A percentile compares a stretch with the other conserved stretches of the same genome.
Conservation (phyloP, 176 grass and related monocot species). For the Cenchrus purpureus region DNA sequence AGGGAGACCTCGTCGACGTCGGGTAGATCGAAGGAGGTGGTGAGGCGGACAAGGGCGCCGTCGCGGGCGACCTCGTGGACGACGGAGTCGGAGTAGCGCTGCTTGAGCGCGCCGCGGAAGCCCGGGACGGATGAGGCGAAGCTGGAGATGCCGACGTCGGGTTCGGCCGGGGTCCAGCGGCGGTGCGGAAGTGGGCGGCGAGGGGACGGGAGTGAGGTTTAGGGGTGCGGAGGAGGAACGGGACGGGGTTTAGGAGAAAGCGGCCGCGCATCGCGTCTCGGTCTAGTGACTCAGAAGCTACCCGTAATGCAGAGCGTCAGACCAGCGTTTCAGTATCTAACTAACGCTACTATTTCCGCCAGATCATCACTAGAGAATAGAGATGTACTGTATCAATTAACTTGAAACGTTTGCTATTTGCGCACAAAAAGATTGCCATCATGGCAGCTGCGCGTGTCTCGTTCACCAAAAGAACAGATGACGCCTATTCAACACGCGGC, state of each 20-base stretch:
- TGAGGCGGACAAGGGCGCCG: constrained; percentile 78
- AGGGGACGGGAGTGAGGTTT: constrained; percentile 25
- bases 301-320: neutral
- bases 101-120: constrained; percentile 81
- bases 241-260: constrained; percentile 29
- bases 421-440: constrained; percentile 27
- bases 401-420: neutral
- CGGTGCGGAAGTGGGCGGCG: constrained; percentile 9
- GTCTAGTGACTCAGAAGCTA: neutral
- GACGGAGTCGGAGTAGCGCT: constrained; percentile 88
- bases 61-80: constrained; percentile 83
- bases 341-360: neutral
- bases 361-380: neutral
- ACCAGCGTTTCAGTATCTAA: constrained; percentile 9
- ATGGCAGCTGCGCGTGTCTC: neutral
- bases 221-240: neutral
- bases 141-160: constrained; percentile 82
- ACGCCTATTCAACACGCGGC: constrained; percentile 5
- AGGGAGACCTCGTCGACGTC: constrained; percentile 43
- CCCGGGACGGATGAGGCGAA: constrained; percentile 78
- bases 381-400: neutral
- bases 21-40: constrained; percentile 84
- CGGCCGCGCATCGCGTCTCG: constrained; percentile 39
- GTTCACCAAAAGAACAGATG: constrained; percentile 30
- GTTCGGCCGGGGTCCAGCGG: constrained; percentile 56